phyloP scores from a whole-genome alignment of 345 rosid genomes.

The Sisymbrium altissimum region DNA sequence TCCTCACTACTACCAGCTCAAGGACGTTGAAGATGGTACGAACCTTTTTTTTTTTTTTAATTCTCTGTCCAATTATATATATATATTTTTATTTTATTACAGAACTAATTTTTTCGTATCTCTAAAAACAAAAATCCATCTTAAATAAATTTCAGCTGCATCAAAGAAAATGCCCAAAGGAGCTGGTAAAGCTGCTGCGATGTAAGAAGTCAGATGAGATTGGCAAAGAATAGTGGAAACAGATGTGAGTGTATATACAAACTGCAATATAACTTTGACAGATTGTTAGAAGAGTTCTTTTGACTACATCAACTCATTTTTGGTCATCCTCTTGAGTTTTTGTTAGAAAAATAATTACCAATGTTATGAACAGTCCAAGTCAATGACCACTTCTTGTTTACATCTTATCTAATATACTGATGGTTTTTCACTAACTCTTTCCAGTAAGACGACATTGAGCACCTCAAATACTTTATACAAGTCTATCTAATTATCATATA shows the following conservation, averaged over 20 bases:
- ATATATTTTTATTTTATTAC: conserved; percentile 1
- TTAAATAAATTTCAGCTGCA: conserved; percentile 44
- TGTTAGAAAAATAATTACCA: neutral
- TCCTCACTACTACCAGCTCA: conserved; percentile 88
- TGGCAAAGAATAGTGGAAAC: neutral
- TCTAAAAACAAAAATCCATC: neutral
- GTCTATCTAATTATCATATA: no score
- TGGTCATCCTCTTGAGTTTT: conserved; percentile 2
- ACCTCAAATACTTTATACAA: no score
- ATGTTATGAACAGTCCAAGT: conserved; percentile 1
- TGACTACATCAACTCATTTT: conserved; percentile 4
- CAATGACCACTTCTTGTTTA: neutral
- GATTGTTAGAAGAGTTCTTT: conserved; percentile 21
- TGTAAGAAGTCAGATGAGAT: conserved; percentile 16
- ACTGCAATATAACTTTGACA: neutral
- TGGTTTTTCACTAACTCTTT: neutral
- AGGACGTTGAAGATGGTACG: conserved; percentile 96
- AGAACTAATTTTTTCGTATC: neutral
- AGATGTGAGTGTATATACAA: neutral
- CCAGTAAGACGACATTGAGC: neutral
- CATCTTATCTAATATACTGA: neutral
- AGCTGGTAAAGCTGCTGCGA: conserved; percentile 37
- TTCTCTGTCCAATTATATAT: neutral
- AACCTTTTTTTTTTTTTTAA: conserved; percentile 13
- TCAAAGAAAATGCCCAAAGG: conserved; percentile 90